Percentiles rank a stretch among this genome's conserved stretches.
These are phyloP conservation scores for Eustoma russellianum DNA, from an alignment of 257 asterid species.

Conservation along the genomic window DNA sequence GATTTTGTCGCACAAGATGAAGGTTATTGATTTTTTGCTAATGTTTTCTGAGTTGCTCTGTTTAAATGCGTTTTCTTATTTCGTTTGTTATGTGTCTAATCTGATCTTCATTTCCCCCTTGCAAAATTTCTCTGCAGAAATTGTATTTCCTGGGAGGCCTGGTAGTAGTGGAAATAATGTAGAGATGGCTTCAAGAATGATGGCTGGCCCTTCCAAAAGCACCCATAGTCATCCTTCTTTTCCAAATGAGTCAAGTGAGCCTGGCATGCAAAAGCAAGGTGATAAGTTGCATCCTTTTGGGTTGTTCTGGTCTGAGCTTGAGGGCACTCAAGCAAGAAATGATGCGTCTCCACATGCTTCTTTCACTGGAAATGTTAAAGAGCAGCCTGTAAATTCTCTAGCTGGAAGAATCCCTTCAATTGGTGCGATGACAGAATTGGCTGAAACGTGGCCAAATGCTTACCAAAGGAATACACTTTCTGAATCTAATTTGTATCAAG, in stretches of 20 bases:
- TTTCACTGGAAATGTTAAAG: constrained; percentile 31
- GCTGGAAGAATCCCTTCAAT: constrained; percentile 41
- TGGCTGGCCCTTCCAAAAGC: constrained; percentile 33
- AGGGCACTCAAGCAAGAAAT: constrained; percentile 51
- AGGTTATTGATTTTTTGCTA: constrained; percentile 43
- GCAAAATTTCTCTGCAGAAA: constrained; percentile 34
- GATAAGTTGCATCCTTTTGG: constrained; percentile 64
- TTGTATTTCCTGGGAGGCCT: constrained; percentile 79
- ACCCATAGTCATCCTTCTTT: constrained; percentile 25
- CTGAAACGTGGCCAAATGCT: constrained; percentile 55
- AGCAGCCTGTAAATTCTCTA: constrained; percentile 30
- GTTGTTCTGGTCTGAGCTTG: constrained; percentile 89
- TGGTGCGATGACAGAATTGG: constrained; percentile 33
- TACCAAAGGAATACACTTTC: constrained; percentile 38
- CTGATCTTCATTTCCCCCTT: background rate
- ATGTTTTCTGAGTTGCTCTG: constrained; percentile 1
- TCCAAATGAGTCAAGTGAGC: constrained; percentile 30
- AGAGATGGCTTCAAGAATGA: constrained; percentile 33
- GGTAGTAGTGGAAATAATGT: constrained; percentile 55
- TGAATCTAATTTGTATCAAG: constrained; percentile 49
- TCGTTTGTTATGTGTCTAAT: background rate
- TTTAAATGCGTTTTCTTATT: background rate
- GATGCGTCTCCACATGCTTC: constrained; percentile 30
- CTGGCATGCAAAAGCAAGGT: constrained; percentile 34
- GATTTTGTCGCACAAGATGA: constrained; percentile 57